These are phyloP conservation scores for Pythium vanterpoolii DNA, from an alignment of 352 stramenopile genomes.

Conservation along the genomic window DNA sequence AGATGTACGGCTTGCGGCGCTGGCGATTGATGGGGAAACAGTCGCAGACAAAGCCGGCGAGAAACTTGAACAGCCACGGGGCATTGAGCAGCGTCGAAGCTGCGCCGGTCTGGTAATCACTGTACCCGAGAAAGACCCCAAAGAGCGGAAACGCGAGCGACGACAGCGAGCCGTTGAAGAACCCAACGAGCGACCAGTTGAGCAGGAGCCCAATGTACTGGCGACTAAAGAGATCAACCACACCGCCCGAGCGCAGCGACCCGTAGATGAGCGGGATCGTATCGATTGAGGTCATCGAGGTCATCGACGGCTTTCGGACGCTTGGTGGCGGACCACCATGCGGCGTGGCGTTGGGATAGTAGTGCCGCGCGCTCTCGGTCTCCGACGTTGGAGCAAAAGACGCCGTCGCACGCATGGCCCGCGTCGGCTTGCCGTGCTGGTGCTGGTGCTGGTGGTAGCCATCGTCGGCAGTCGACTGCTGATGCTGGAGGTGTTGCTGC, in stretches of 20 bases:
- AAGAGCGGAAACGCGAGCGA: conserved; percentile 25
- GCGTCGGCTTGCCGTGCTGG: background rate
- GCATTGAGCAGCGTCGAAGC: conserved; percentile 4
- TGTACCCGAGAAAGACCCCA: conserved; percentile 21
- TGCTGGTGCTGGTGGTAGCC: background rate
- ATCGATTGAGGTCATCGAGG: background rate
- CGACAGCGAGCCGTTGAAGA: conserved; percentile 24
- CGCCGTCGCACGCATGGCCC: background rate
- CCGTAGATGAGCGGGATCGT: conserved; percentile 5
- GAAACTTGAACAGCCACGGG: conserved; percentile 27
- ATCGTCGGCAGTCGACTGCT: background rate
- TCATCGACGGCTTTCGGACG: background rate
- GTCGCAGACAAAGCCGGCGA: conserved; percentile 28
- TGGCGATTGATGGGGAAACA: conserved; percentile 25
- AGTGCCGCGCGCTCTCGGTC: background rate
- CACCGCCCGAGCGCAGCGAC: background rate
- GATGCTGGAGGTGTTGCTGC: background rate
- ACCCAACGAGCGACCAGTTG: conserved; percentile 27
- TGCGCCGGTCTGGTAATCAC: conserved; percentile 5
- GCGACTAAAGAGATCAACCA: conserved; percentile 3
- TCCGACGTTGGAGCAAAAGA: background rate
- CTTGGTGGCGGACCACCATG: background rate
- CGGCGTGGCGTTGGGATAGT: conserved; percentile 3
- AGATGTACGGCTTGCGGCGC: conserved; percentile 32
- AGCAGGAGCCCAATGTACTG: conserved; percentile 15